Evolutionary conservation across 768 basidiomycete genomes (phyloP).

Genomic region (Mycena rosella): DNA sequence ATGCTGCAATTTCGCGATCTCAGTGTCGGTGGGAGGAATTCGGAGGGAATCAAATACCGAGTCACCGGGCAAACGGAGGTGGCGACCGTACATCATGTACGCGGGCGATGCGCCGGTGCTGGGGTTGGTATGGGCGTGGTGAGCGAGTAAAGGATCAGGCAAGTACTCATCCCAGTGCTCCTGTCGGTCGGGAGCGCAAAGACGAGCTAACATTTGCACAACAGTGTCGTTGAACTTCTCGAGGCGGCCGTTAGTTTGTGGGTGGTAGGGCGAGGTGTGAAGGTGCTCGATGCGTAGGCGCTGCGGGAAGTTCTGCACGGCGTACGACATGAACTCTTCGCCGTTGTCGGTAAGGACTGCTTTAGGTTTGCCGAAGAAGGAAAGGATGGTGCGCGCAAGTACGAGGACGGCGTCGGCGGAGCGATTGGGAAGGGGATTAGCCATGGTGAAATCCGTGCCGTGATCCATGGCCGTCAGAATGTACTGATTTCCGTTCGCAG

Average conservation of each 20-base stretch:
- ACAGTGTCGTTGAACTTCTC: constrained; percentile 18
- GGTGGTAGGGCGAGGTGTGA: constrained; percentile 30
- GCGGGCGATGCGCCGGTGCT: constrained; percentile 30
- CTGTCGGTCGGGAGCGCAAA: constrained; percentile 27
- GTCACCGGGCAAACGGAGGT: constrained; percentile 35
- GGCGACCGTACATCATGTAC: constrained; percentile 34
- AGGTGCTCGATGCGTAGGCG: constrained; percentile 34
- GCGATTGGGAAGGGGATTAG: constrained; percentile 12
- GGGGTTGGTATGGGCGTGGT: constrained; percentile 31
- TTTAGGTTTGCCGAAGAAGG: constrained; percentile 31
- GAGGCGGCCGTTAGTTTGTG: constrained; percentile 9
- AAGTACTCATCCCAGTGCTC: constrained; percentile 37
- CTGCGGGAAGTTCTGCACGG: constrained; percentile 23
- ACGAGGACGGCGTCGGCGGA: constrained; percentile 26
- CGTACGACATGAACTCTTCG: constrained; percentile 40
- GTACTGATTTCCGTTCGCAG: constrained; percentile 36
- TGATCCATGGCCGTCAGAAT: constrained; percentile 37
- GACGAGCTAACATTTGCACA: constrained; percentile 33
- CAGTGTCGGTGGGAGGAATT: constrained; percentile 36
- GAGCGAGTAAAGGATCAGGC: constrained; percentile 37
- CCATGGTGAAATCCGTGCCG: constrained; percentile 29
- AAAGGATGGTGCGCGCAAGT: constrained; percentile 29
- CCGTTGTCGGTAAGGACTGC: constrained; percentile 39
- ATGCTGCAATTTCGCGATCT: constrained; percentile 35
- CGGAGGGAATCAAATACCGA: constrained; percentile 26